These are phyloP conservation scores for Puccinia triticina DNA, from an alignment of 1,284 basidiomycete species.

Conservation along the genomic window DNA sequence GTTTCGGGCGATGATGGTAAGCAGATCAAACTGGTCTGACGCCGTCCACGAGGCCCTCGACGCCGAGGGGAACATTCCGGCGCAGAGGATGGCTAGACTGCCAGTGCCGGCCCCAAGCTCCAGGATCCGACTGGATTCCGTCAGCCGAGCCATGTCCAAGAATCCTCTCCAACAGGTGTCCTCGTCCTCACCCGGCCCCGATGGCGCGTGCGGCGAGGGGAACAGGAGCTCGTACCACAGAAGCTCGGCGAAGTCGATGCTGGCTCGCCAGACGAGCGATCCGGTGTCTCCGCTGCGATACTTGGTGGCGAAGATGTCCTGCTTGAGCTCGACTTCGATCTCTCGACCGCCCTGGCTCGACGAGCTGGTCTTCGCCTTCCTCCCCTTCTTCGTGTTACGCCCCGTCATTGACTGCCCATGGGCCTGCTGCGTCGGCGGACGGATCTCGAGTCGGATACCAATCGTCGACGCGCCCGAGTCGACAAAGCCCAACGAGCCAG, in stretches of 20 bases:
- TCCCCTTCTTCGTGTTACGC: background rate
- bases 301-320: constrained; percentile 29
- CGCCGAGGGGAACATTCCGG: constrained; percentile 24
- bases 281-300: constrained; percentile 37
- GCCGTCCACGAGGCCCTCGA: constrained; percentile 22
- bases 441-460: constrained; percentile 16
- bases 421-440: background rate
- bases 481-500: constrained; percentile 20
- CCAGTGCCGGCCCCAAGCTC: constrained; percentile 42
- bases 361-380: background rate
- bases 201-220: background rate
- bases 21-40: constrained; percentile 29
- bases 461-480: constrained; percentile 20
- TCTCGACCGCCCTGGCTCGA: background rate
- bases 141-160: constrained; percentile 23
- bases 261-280: constrained; percentile 40
- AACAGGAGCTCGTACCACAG: constrained; percentile 37
- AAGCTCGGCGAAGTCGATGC: constrained; percentile 30
- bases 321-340: constrained; percentile 18
- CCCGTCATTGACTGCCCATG: background rate
- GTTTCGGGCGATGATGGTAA: constrained; percentile 23
- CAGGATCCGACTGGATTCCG: background rate
- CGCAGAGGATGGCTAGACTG: constrained; percentile 17
- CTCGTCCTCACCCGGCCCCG: background rate
- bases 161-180: background rate